Percentiles rank a stretch among this genome's conserved stretches.
phyloP scores from a whole-genome alignment of 2,329 filamentous ascomycete species.

The Arthrobotrys entomopaga region DNA sequence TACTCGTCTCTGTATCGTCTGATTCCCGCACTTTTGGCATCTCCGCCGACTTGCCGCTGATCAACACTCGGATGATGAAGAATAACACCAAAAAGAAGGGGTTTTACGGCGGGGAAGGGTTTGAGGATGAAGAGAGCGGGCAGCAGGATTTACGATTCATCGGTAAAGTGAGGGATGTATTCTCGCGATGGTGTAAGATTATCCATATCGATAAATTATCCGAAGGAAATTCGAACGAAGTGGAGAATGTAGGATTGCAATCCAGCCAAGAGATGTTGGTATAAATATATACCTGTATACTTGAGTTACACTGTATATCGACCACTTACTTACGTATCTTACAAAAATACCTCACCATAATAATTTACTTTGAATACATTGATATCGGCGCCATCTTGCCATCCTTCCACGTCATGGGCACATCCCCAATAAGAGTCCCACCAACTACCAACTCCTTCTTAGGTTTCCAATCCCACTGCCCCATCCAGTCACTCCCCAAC shows the following conservation, averaged over 20 bases:
- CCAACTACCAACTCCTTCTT: slow-evolving; percentile 41
- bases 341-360: background rate
- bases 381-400: slow-evolving; percentile 18
- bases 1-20: slow-evolving; percentile 29
- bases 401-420: slow-evolving; percentile 11
- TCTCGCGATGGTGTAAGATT: slow-evolving; percentile 35
- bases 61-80: slow-evolving; percentile 49
- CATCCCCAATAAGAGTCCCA: slow-evolving; percentile 25
- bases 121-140: slow-evolving; percentile 29
- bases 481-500: slow-evolving; percentile 20
- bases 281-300: background rate
- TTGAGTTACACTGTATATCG: background rate
- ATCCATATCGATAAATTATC: slow-evolving; percentile 6
- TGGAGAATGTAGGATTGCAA: no score
- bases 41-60: slow-evolving; percentile 31
- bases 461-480: slow-evolving; percentile 49
- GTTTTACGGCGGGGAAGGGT: slow-evolving; percentile 42
- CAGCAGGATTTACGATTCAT: slow-evolving; percentile 42
- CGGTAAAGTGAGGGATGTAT: slow-evolving; percentile 33
- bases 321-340: slow-evolving; percentile 12
- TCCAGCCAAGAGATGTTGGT: slow-evolving; percentile 39
- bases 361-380: background rate
- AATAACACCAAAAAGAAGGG: slow-evolving; percentile 48
- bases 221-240: background rate
- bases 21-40: slow-evolving; percentile 28